Conservation (phyloP, 1,284 basidiomycete species). For the Anthracocystis setariae region DNA sequence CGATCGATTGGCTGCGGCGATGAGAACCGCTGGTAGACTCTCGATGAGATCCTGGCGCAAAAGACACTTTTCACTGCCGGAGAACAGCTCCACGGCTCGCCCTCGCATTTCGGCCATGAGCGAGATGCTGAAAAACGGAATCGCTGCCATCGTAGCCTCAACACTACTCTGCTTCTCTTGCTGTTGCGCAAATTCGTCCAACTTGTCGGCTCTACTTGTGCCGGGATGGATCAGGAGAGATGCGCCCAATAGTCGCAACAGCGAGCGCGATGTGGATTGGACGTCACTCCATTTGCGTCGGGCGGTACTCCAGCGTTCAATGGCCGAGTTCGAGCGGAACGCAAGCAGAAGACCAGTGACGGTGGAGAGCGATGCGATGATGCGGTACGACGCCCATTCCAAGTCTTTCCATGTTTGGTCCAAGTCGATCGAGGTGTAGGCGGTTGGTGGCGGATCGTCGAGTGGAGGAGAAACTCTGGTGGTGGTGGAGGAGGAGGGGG, state of each 20-base stretch:
- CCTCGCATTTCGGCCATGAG: constrained; percentile 48
- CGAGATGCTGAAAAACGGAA: constrained; percentile 44
- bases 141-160: constrained; percentile 18
- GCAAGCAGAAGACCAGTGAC: constrained; percentile 46
- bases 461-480: too few relatives aligned
- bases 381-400: constrained; percentile 37
- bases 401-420: constrained; percentile 27
- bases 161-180: constrained; percentile 5
- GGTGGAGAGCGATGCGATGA: constrained; percentile 36
- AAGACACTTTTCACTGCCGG: background rate
- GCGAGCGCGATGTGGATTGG: constrained; percentile 25
- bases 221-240: constrained; percentile 5
- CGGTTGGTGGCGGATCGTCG: constrained; percentile 8
- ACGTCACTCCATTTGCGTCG: constrained; percentile 41
- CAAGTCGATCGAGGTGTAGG: constrained; percentile 1
- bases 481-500: constrained; percentile 15
- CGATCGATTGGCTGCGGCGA: constrained; percentile 11
- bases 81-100: constrained; percentile 8
- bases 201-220: background rate
- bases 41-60: constrained; percentile 25
- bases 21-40: constrained; percentile 14
- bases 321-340: constrained; percentile 44
- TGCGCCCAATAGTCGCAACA: constrained; percentile 28
- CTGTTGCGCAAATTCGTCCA: constrained; percentile 12
- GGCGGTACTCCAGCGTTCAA: constrained; percentile 44